Evolutionary conservation across 2,329 filamentous ascomycete species (phyloP).

Genomic region (Knufia petricola): DNA sequence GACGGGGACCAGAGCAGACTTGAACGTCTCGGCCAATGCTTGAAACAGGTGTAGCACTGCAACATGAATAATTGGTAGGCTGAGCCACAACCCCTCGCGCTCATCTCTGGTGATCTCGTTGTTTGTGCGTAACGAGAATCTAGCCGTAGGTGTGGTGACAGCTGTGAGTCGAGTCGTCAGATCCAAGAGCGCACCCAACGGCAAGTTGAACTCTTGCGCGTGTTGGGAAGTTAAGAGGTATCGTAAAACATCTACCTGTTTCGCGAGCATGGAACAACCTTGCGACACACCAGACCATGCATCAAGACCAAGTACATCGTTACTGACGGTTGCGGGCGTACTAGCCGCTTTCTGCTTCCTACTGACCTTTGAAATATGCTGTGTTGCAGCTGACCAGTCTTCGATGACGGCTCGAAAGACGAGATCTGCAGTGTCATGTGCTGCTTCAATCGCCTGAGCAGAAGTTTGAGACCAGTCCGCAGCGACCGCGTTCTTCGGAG

Average conservation of each 20-base stretch:
- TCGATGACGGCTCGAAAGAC: slow-evolving; percentile 72
- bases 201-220: slow-evolving; percentile 54
- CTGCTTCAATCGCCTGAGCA: slow-evolving; percentile 50
- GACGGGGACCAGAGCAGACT: slow-evolving; percentile 48
- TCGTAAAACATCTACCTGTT: slow-evolving; percentile 56
- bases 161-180: slow-evolving; percentile 60
- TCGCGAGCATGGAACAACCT: slow-evolving; percentile 59
- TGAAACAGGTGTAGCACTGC: slow-evolving; percentile 57
- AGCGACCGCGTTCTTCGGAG: slow-evolving; percentile 64
- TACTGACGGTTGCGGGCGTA: slow-evolving; percentile 29
- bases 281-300: slow-evolving; percentile 65
- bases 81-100: slow-evolving; percentile 64
- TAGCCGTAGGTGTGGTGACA: slow-evolving; percentile 45
- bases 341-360: slow-evolving; percentile 30
- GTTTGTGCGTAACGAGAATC: slow-evolving; percentile 47
- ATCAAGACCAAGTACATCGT: slow-evolving; percentile 45
- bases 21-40: slow-evolving; percentile 49
- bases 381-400: slow-evolving; percentile 63
- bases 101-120: slow-evolving; percentile 69
- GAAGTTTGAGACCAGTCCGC: slow-evolving; percentile 70
- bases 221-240: slow-evolving; percentile 57
- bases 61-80: slow-evolving; percentile 64
- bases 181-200: slow-evolving; percentile 59
- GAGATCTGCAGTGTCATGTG: slow-evolving; percentile 64
- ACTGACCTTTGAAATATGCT: slow-evolving; percentile 26